Conservation (phyloP, 1,284 basidiomycete genomes). For the Anthracocystis walkeri region DNA sequence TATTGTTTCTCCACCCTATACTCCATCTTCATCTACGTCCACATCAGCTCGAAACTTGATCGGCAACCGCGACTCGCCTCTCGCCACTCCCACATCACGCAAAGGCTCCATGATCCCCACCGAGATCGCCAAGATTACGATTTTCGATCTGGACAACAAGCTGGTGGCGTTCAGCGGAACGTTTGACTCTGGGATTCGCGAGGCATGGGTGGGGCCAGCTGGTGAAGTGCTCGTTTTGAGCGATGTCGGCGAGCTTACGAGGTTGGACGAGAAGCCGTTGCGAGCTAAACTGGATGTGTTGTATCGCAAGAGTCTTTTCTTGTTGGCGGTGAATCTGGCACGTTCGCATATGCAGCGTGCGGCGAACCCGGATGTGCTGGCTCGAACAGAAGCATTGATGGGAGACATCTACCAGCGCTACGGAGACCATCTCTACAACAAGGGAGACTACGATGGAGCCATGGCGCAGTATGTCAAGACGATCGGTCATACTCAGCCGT, state of each 20-base stretch:
- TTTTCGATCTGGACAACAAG: constrained; percentile 94
- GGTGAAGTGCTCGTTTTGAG: constrained; percentile 59
- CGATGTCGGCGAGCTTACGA: constrained; percentile 44
- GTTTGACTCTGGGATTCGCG: constrained; percentile 57
- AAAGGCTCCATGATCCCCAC: constrained; percentile 17
- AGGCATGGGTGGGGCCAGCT: constrained; percentile 31
- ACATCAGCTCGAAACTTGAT: constrained; percentile 82
- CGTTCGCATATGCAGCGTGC: constrained; percentile 53
- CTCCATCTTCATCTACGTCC: constrained; percentile 80
- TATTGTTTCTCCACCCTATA: constrained; percentile 86
- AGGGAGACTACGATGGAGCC: constrained; percentile 90
- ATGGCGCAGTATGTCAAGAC: constrained; percentile 93
- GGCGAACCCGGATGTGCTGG: constrained; percentile 28
- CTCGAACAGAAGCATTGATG: constrained; percentile 56
- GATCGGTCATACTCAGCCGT: constrained; percentile 87
- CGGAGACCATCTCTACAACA: constrained; percentile 89
- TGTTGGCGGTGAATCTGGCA: constrained; percentile 63
- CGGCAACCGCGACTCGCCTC: constrained; percentile 37
- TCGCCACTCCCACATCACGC: constrained; percentile 20
- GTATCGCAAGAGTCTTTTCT: constrained; percentile 61
- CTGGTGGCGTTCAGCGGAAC: constrained; percentile 78
- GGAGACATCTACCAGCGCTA: constrained; percentile 74
- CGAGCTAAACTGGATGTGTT: constrained; percentile 62
- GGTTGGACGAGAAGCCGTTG: constrained; percentile 61
- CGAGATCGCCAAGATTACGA: constrained; percentile 78